phyloP scores from a whole-genome alignment of 345 rosid species.

The Hibiscus syriacus region DNA sequence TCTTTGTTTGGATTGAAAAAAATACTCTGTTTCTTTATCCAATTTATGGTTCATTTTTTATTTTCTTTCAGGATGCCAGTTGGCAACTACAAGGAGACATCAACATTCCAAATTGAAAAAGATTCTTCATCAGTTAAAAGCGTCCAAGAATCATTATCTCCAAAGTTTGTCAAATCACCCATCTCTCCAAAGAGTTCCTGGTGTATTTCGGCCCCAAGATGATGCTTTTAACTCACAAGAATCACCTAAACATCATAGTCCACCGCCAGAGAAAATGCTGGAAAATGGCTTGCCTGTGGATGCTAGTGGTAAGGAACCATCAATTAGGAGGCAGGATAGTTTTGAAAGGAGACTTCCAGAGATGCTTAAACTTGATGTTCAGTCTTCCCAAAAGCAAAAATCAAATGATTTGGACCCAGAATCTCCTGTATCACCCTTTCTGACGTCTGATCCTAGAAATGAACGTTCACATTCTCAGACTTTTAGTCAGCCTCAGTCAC shows the following conservation, averaged over 20 bases:
- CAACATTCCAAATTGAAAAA: conserved; percentile 75
- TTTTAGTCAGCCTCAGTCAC: conserved; percentile 88
- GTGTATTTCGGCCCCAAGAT: conserved; percentile 50
- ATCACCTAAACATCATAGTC: conserved; percentile 62
- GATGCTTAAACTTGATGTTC: conserved; percentile 87
- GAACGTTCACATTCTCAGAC: conserved; percentile 98
- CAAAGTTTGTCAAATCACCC: conserved; percentile 83
- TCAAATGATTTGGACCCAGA: conserved; percentile 92
- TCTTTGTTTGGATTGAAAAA: conserved; percentile 8
- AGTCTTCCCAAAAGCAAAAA: conserved; percentile 47
- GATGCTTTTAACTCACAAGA: conserved; percentile 51
- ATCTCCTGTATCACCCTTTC: conserved; percentile 95
- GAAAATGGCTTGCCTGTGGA: conserved; percentile 65
- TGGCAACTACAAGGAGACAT: conserved; percentile 52
- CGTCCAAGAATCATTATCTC: conserved; percentile 85
- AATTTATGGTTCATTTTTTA: conserved; percentile 6
- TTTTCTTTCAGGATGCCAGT: conserved; percentile 78
- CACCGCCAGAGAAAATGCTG: conserved; percentile 66
- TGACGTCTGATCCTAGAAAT: conserved; percentile 87
- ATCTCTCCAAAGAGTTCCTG: conserved; percentile 83
- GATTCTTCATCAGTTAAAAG: conserved; percentile 81
- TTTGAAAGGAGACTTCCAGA: conserved; percentile 94
- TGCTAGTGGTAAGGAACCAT: conserved; percentile 70
- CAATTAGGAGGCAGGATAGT: conserved; percentile 95
- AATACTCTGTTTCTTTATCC: neutral